A percentile compares a stretch with the other conserved stretches of the same genome.
These are phyloP conservation scores for Pleoardoris graminearum DNA, from an alignment of 2,329 filamentous ascomycete species.

Conservation along the genomic window DNA sequence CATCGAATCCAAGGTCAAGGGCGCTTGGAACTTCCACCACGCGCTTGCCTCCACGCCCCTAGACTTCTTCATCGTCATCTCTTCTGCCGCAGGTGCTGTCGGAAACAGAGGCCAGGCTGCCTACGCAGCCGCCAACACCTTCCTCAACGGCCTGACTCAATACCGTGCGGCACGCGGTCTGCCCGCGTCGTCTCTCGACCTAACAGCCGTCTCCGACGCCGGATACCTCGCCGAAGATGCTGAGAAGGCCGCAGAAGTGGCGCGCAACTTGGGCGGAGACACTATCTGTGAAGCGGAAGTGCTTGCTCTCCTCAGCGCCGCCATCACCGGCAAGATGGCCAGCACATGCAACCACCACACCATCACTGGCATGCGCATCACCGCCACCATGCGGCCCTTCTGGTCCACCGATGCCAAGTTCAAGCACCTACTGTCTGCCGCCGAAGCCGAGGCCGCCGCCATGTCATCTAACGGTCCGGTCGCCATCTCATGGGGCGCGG, in stretches of 20 bases:
- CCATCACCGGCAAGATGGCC: constrained; percentile 23
- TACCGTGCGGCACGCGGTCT: constrained; percentile 24
- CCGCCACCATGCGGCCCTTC: constrained; percentile 27
- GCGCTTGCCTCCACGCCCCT: constrained; percentile 22
- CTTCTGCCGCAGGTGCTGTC: constrained; percentile 30
- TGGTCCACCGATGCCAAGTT: constrained; percentile 36
- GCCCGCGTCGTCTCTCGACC: constrained; percentile 25
- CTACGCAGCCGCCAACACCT: constrained; percentile 52
- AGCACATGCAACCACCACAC: constrained; percentile 28
- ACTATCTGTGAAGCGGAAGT: constrained; percentile 34
- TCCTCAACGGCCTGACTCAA: constrained; percentile 34
- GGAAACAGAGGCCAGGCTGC: constrained; percentile 47
- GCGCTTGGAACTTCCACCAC: constrained; percentile 26
- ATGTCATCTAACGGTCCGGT: constrained; percentile 10
- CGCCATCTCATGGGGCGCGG: constrained; percentile 26
- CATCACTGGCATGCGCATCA: constrained; percentile 36
- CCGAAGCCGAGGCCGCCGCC: constrained; percentile 22
- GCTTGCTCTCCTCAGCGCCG: constrained; percentile 26
- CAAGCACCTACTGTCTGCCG: constrained; percentile 23
- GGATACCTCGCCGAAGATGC: constrained; percentile 31
- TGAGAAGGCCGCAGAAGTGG: constrained; percentile 28
- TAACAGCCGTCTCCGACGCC: constrained; percentile 32
- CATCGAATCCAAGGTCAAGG: constrained; percentile 24
- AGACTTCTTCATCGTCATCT: constrained; percentile 48
- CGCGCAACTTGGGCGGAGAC: constrained; percentile 29